phyloP scores from a whole-genome alignment of 2,329 filamentous ascomycete species.

The Arthrobotrys sinensis region DNA sequence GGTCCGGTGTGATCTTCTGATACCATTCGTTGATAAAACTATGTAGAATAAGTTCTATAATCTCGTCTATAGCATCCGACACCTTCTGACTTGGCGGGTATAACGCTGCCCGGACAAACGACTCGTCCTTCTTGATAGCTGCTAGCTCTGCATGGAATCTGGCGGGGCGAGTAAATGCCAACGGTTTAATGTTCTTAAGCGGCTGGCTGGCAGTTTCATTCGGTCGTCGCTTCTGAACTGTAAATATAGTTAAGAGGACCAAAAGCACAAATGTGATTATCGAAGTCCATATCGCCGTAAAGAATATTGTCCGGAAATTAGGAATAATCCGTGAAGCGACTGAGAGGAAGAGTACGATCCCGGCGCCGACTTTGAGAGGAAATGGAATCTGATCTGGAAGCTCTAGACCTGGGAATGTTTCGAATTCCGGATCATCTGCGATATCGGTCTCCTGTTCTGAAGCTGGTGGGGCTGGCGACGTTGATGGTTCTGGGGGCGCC shows the following conservation, averaged over 20 bases:
- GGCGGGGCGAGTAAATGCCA: slow-evolving; percentile 61
- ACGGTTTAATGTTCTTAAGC: slow-evolving; percentile 62
- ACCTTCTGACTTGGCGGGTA: slow-evolving; percentile 83
- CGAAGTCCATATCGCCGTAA: slow-evolving; percentile 59
- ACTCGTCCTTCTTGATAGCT: slow-evolving; percentile 61
- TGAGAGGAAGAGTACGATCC: slow-evolving; percentile 58
- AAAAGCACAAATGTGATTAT: slow-evolving; percentile 50
- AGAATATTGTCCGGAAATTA: slow-evolving; percentile 59
- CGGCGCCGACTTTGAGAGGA: slow-evolving; percentile 54
- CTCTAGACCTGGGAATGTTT: slow-evolving; percentile 43
- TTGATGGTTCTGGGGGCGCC: slow-evolving; percentile 27
- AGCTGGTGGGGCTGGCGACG: slow-evolving; percentile 15
- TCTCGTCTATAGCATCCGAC: slow-evolving; percentile 82
- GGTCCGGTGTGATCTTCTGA: slow-evolving; percentile 83
- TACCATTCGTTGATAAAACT: slow-evolving; percentile 95
- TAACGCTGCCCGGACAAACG: slow-evolving; percentile 71
- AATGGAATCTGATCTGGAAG: slow-evolving; percentile 55
- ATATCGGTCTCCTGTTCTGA: slow-evolving; percentile 22
- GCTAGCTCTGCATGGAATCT: slow-evolving; percentile 61
- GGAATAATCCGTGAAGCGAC: slow-evolving; percentile 55
- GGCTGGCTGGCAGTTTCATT: slow-evolving; percentile 56
- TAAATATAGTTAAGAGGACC: slow-evolving; percentile 32
- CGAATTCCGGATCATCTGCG: slow-evolving; percentile 27
- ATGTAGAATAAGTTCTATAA: slow-evolving; percentile 82
- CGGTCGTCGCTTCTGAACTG: slow-evolving; percentile 38